These are phyloP conservation scores for Pseudogymnoascus sp. DNA, from an alignment of 2,329 filamentous ascomycete genomes.

Conservation along the genomic window DNA sequence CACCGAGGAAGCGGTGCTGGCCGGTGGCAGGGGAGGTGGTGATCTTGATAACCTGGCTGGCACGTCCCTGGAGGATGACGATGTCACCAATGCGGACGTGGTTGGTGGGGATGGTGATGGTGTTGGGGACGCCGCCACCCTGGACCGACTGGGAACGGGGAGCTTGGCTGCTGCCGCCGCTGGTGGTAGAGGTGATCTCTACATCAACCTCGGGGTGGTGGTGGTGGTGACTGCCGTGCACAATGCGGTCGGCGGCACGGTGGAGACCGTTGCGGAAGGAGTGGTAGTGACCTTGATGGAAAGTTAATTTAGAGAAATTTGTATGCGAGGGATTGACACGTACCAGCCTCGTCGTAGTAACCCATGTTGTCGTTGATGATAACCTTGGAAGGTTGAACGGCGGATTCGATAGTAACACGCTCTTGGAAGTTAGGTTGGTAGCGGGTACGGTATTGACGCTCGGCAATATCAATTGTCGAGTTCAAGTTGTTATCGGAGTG, in stretches of 20 bases:
- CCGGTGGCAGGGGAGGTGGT: conserved; percentile 97
- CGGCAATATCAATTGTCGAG: conserved; percentile 48
- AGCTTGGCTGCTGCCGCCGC: conserved; percentile 16
- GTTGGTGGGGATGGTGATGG: conserved; percentile 97
- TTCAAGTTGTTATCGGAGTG: conserved; percentile 38
- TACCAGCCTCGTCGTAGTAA: conserved; percentile 66
- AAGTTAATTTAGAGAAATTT: background rate
- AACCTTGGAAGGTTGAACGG: conserved; percentile 28
- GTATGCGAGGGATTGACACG: conserved; percentile 13
- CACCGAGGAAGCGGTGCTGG: conserved; percentile 99
- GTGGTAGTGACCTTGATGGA: conserved; percentile 57
- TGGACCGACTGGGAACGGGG: conserved; percentile 3
- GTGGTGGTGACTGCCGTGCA: conserved; percentile 51
- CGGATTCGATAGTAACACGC: conserved; percentile 44
- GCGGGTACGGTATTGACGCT: conserved; percentile 58
- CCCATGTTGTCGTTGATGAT: conserved; percentile 50
- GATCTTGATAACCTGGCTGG: conserved; percentile 99
- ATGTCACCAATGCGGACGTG: conserved; percentile 99
- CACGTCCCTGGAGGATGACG: conserved; percentile 95
- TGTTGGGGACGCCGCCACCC: conserved; percentile 51
- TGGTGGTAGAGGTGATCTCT: conserved; percentile 17
- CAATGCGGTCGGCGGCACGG: conserved; percentile 55
- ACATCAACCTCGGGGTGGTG: conserved; percentile 32
- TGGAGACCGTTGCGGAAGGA: conserved; percentile 64
- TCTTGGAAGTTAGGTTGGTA: conserved; percentile 47